Conservation (phyloP, 106 monocot genomes). For the Dendrobium nobile region DNA sequence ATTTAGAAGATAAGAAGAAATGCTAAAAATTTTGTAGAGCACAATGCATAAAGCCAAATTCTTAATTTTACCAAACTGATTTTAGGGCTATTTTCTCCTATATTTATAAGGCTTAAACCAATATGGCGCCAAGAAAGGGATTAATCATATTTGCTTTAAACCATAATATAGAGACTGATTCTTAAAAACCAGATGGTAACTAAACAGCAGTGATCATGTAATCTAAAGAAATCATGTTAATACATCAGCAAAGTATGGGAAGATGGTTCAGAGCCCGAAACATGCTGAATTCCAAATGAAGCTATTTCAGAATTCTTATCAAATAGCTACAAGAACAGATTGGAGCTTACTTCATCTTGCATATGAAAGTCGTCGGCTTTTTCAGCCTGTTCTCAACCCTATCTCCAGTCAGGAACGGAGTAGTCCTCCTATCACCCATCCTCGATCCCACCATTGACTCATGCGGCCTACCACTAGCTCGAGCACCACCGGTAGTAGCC, state of each 20-base stretch:
- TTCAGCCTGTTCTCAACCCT: constrained; percentile 83
- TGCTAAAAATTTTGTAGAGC: background rate
- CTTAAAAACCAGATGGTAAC: background rate
- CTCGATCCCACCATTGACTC: constrained; percentile 50
- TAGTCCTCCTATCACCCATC: constrained; percentile 32
- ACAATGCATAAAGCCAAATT: background rate
- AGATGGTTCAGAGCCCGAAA: background rate
- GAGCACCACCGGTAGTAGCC: constrained; percentile 11
- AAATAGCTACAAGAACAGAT: background rate
- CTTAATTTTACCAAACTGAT: background rate
- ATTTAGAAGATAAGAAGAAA: background rate
- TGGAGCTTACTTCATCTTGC: constrained; percentile 77
- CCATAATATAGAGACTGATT: background rate
- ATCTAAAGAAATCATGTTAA: background rate
- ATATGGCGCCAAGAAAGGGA: background rate
- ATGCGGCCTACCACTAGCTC: constrained; percentile 26
- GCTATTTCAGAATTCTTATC: background rate
- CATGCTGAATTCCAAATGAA: background rate
- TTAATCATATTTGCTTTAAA: background rate
- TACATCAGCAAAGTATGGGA: background rate
- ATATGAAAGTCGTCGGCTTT: constrained; percentile 90
- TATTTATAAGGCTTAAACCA: background rate
- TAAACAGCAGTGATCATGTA: background rate
- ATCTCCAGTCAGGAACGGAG: constrained; percentile 42
- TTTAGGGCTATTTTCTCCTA: background rate